Conservation (phyloP, 306 rosid species). For the Vigna mungo region DNA sequence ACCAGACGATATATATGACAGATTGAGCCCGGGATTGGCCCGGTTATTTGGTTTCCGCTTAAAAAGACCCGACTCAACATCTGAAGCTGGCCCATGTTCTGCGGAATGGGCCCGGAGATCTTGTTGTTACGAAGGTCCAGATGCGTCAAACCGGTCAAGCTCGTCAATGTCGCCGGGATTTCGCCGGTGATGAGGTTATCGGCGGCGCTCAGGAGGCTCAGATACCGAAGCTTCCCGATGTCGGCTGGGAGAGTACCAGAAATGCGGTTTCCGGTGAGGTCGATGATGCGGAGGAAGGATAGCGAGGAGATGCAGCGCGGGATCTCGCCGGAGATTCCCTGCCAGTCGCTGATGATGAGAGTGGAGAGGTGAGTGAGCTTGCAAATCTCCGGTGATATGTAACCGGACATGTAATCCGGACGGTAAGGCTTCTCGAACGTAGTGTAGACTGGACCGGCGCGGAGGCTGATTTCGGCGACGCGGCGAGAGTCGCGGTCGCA, state of each 20-base stretch:
- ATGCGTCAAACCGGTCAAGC: conserved; percentile 59
- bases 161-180: conserved; percentile 61
- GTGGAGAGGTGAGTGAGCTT: conserved; percentile 66
- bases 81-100: conserved; percentile 46
- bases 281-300: conserved; percentile 74
- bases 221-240: conserved; percentile 61
- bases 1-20: conserved; percentile 64
- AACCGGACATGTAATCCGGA: conserved; percentile 73
- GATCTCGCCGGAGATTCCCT: conserved; percentile 78
- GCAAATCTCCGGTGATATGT: conserved; percentile 71
- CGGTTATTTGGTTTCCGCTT: conserved; percentile 68
- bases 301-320: conserved; percentile 67
- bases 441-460: conserved; percentile 71
- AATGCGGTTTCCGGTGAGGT: conserved; percentile 72
- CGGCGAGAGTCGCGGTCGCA: conserved; percentile 62
- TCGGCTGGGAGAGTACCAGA: conserved; percentile 63
- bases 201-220: conserved; percentile 62
- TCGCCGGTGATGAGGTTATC: conserved; percentile 67
- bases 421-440: conserved; percentile 61
- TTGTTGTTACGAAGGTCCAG: conserved; percentile 81
- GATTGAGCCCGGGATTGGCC: conserved; percentile 64
- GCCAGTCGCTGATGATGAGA: conserved; percentile 81
- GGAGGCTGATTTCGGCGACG: conserved; percentile 84
- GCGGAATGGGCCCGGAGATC: conserved; percentile 68
- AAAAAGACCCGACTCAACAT: conserved; percentile 70